These are phyloP conservation scores for Didymellaceae sp. DNA, from an alignment of 2,329 filamentous ascomycete species.

Conservation along the genomic window DNA sequence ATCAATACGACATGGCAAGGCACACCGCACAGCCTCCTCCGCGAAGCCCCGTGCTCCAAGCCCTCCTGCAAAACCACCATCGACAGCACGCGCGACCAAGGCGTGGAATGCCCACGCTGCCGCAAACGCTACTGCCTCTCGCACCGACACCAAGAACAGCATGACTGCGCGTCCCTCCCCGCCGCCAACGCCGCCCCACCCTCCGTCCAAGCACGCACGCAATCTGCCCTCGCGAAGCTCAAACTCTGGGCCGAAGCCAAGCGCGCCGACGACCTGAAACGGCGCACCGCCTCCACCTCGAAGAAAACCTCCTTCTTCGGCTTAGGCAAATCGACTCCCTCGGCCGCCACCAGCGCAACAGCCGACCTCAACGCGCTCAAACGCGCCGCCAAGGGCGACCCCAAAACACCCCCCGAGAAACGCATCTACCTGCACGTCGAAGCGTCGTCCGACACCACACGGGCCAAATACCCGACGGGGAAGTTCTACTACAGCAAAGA, in stretches of 20 bases:
- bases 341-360: slow-evolving; percentile 64
- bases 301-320: slow-evolving; percentile 38
- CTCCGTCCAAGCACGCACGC: slow-evolving; percentile 64
- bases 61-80: slow-evolving; percentile 72
- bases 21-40: not conserved
- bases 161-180: slow-evolving; percentile 80
- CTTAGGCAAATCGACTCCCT: slow-evolving; percentile 27
- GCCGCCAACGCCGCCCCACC: slow-evolving; percentile 61
- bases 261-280: slow-evolving; percentile 72
- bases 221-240: slow-evolving; percentile 76
- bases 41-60: slow-evolving; percentile 60
- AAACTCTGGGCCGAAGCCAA: slow-evolving; percentile 82
- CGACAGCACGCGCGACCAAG: slow-evolving; percentile 68
- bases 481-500: slow-evolving; percentile 64
- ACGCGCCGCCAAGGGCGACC: slow-evolving; percentile 87
- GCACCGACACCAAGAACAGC: slow-evolving; percentile 78
- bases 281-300: slow-evolving; percentile 14
- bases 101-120: slow-evolving; percentile 74
- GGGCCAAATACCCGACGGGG: slow-evolving; percentile 75
- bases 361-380: slow-evolving; percentile 80
- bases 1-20: not conserved
- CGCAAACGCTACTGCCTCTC: slow-evolving; percentile 79
- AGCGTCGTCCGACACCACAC: slow-evolving; percentile 84
- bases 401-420: slow-evolving; percentile 79
- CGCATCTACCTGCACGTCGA: slow-evolving; percentile 91